Percentiles rank a stretch among this genome's conserved stretches.
These are phyloP conservation scores for Metrosideros polymorpha DNA, from an alignment of 441 rosid species.

Conservation along the genomic window DNA sequence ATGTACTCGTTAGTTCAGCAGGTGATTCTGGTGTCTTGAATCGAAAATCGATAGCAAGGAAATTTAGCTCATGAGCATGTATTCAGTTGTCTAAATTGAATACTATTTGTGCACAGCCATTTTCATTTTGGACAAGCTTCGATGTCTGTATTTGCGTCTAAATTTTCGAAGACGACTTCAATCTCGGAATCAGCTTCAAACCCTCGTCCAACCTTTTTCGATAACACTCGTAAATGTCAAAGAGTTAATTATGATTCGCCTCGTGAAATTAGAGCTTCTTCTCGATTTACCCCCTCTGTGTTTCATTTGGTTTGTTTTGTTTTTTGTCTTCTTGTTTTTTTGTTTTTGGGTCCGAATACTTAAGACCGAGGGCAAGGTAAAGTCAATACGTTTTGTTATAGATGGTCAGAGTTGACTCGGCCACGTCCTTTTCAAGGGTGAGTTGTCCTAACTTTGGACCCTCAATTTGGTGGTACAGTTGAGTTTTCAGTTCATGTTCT, in stretches of 20 bases:
- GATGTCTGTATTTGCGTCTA: neutral
- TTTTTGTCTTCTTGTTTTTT: rapidly evolving
- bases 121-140: neutral
- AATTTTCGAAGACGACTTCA: neutral
- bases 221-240: neutral
- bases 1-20: too few relatives aligned
- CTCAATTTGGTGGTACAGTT: neutral
- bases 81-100: too few relatives aligned
- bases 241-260: neutral
- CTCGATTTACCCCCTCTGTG: neutral
- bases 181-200: neutral
- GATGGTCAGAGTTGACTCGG: neutral
- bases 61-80: too few relatives aligned
- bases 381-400: neutral
- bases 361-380: neutral
- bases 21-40: too few relatives aligned
- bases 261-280: neutral
- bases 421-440: neutral
- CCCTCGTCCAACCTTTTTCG: neutral
- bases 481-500: neutral
- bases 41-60: too few relatives aligned
- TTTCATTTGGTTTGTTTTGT: neutral
- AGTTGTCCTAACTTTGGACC: neutral
- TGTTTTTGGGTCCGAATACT: too few relatives aligned
- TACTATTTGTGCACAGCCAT: neutral